Evolutionary conservation across 495 filamentous ascomycete genomes (phyloP), one percentile per base, ranked within the genome.

Genomic region (Penicillium coffeae): DNA sequence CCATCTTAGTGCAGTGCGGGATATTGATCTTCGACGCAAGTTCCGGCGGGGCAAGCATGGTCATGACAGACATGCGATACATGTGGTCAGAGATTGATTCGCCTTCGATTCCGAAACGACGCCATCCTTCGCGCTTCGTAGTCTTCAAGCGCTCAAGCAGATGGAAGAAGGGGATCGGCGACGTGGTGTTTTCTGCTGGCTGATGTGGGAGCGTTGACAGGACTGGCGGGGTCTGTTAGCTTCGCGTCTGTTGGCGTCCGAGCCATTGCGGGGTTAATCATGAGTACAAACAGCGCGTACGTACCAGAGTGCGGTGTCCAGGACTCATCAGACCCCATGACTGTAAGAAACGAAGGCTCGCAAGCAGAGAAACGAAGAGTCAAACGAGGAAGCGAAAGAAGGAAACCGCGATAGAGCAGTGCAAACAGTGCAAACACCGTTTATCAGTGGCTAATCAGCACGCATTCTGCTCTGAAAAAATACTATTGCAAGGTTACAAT

Each of bases 11-110:
- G 75, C 93, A 96, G 54, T 82, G 85, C 2, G 80, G 73, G 51
- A 95, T 77, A 64, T 97, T 82, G 56, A 98, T 66, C 21, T 71
- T 73, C 9, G 77, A 61, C 8, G 83, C 72, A 9, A 95, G 79
- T 12, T 88, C 74, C 0, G 85, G 71, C 14, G 93, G 94, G n/a
- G 89, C 90, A 43, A 97, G 78, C 83, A 98, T 87, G 27, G 88
- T 88, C 71, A 97, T 88, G 60, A 98, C 82, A 40, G 91, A 89
- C 93, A 98, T 98, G 62, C 93, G 89, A 70, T 98, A 97, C 93
- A 98, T 98, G 75, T 98, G 93, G 70, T 98, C 93, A 20, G 89
- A 79, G 65, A 98, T 96, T 1, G 88, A 93, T 69, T 98, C 93
- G 50, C 68, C 70, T 46, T 79, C 58, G 62, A 97, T 89, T 37